Evolutionary conservation across 192 early-diverging fungal species (phyloP).

Genomic region (Backusella tuberculispora): DNA sequence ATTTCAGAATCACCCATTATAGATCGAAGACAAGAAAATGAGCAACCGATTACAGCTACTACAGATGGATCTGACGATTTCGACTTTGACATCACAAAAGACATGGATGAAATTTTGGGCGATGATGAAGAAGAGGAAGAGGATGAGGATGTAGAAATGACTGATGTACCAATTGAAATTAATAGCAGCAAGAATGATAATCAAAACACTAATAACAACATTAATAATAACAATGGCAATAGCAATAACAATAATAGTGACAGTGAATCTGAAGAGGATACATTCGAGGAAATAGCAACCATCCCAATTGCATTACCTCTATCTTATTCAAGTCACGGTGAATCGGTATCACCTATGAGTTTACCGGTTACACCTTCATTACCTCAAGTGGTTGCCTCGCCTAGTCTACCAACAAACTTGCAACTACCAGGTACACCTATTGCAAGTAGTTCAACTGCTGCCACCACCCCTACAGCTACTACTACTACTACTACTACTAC

Average conservation of each 20-base stretch:
- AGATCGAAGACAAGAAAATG: background rate
- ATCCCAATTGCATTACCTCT: background rate
- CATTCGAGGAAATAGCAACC: constrained; percentile 29
- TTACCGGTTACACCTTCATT: background rate
- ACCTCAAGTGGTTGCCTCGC: constrained; percentile 2
- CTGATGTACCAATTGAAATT: background rate
- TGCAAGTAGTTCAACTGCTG: background rate
- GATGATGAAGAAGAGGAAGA: constrained; percentile 3
- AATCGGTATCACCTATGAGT: constrained; percentile 10
- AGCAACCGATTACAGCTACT: background rate
- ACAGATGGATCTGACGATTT: background rate
- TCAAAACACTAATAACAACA: background rate
- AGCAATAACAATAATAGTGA: constrained; percentile 27
- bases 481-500: constrained; percentile 21
- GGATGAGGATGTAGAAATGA: background rate
- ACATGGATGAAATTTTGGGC: constrained; percentile 12
- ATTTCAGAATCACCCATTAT: background rate
- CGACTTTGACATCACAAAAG: constrained; percentile 6
- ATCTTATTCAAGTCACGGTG: background rate
- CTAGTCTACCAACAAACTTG: constrained; percentile 18
- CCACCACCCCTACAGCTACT: constrained; percentile 17
- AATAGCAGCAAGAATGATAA: background rate
- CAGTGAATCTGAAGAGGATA: constrained; percentile 38
- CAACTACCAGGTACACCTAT: constrained; percentile 30
- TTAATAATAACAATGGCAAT: constrained; percentile 5